Base-by-base conservation (phyloP, 306 rosid species). In the Amphicarpaea edgeworthii region DNA sequence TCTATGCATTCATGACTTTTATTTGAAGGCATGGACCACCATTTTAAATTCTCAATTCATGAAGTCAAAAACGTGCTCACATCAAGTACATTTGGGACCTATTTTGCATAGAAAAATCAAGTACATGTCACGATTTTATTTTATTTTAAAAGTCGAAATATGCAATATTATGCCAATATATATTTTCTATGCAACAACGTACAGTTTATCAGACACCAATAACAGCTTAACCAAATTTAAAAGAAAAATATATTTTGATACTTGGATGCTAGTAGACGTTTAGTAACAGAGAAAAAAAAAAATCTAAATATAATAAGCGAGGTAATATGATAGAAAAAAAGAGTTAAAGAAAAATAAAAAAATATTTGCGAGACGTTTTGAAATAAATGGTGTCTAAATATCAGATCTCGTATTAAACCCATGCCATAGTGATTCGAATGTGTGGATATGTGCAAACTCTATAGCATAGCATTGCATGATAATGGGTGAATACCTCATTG, bases 21-120 rank as follows among this genome's bases (percentile, higher is more conserved):
- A 69, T 73, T 83, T 32, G 61, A 57, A 37, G 66, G 57, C 72
- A 54, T 70, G 85, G 85, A 69, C 85, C 85, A 65, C 64, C 32
- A n/a, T 57, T 79, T 42, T 43, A 55, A 74, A 12, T 62, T 70
- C 47, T 46, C 61, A 19, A 26, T 64, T 24, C 3, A n/a, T 45
- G 19, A 73, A 58, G 79, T 70, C 70, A 77, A 42, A 61, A 84
- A 77, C 85, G 78, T 81, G 88, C 71, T 77, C 38, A 54, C 85
- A 77, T 84, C 83, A 73, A 84, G 87, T 77, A 84, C 76, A 38
- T 24, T 50, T 50, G 80, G 85, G 83, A 10, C 85, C 80, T 42
- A 26, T 16, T 34, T 72, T 67, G 37, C 21, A 15, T 58, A 37
- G 5, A 34, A 55, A 73, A 80, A 65, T 32, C 12, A 66, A 30